These are phyloP conservation scores for Fragaria vesca DNA, from an alignment of 306 rosid genomes.

Conservation along the genomic window DNA sequence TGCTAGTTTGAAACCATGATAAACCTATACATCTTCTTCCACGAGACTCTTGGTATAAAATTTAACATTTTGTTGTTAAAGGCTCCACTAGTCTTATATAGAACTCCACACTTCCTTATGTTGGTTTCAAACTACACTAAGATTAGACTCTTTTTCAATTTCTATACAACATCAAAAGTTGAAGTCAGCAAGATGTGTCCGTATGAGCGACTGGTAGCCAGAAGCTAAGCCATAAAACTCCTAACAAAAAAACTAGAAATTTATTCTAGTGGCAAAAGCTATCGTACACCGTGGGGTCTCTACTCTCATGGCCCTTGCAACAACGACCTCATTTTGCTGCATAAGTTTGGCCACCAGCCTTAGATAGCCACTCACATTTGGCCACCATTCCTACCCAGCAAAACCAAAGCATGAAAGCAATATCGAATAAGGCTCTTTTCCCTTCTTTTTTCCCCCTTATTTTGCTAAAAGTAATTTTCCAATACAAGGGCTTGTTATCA, in stretches of 20 bases:
- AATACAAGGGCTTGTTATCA: no score
- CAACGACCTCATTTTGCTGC: constrained; percentile 28
- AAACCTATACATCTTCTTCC: no score
- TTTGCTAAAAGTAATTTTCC: no score
- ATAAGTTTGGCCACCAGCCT: not conserved
- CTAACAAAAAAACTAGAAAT: not conserved
- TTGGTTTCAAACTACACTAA: no score
- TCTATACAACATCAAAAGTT: not conserved
- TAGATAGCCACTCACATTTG: not conserved
- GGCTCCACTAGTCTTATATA: no score
- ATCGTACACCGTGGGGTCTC: not conserved
- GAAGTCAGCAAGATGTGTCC: not conserved
- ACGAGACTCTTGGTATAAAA: no score
- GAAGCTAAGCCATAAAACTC: not conserved
- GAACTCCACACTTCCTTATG: no score
- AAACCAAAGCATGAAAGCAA: not conserved
- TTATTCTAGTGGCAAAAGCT: not conserved
- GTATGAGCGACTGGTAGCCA: not conserved
- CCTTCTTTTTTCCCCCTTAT: no score
- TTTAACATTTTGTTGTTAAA: no score
- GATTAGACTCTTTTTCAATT: not conserved
- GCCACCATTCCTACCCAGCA: not conserved
- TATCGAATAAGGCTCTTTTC: not conserved
- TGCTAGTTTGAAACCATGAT: no score
- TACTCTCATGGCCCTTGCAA: not conserved